Conservation (phyloP, 2,329 filamentous ascomycete genomes). For the Aaosphaeria arxii region DNA sequence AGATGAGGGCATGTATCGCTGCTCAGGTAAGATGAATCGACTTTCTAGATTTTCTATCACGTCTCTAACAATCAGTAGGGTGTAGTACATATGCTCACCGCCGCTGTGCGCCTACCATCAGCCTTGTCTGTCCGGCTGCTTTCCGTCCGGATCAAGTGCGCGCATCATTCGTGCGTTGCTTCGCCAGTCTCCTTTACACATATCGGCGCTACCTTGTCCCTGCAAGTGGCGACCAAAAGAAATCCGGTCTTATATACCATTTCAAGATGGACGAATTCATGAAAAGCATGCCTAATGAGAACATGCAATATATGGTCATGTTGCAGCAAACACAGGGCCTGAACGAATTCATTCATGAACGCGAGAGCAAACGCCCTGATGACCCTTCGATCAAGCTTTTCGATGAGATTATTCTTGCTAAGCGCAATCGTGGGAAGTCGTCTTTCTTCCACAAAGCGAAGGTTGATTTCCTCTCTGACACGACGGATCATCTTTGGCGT, state of each 20-base stretch:
- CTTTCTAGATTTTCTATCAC: too few relatives aligned
- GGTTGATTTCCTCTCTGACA: conserved; percentile 65
- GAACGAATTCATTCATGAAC: conserved; percentile 82
- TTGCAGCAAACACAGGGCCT: conserved; percentile 68
- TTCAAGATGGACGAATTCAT: conserved; percentile 68
- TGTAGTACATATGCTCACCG: conserved; percentile 58
- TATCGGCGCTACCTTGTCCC: conserved; percentile 63
- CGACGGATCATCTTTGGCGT: conserved; percentile 76
- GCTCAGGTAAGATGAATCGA: conserved; percentile 48
- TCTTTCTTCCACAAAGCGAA: conserved; percentile 61
- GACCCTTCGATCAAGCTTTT: conserved; percentile 72
- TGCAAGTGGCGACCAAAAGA: conserved; percentile 59
- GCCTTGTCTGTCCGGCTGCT: conserved; percentile 63
- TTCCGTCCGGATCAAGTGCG: conserved; percentile 66
- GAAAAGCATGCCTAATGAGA: conserved; percentile 62
- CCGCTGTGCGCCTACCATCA: conserved; percentile 59
- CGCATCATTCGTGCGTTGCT: conserved; percentile 66
- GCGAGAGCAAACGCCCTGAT: conserved; percentile 63
- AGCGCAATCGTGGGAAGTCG: conserved; percentile 65
- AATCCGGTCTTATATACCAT: conserved; percentile 59
- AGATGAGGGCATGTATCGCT: conserved; percentile 72
- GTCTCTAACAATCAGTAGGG: conserved; percentile 38
- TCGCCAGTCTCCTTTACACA: conserved; percentile 67
- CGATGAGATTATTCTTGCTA: conserved; percentile 80
- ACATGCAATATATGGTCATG: conserved; percentile 61